A percentile compares a stretch with the other conserved stretches of the same genome.
Evolutionary conservation across 1,139 yeast genomes (phyloP).

Genomic region (Hyphopichia khmerensis): DNA sequence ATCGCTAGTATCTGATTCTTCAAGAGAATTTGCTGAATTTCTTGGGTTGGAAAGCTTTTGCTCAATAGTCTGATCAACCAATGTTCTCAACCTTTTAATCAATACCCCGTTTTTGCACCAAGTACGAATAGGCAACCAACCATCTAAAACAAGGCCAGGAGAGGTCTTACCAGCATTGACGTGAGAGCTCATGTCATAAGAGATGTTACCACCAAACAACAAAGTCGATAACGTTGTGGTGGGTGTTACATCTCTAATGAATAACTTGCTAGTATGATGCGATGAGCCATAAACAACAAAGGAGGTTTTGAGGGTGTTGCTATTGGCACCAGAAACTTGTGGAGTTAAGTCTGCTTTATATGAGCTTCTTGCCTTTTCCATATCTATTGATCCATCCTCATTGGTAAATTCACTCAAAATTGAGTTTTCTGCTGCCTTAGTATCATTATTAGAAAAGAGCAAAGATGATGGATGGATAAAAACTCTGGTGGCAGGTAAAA

Average conservation of each 20-base stretch:
- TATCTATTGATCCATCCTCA: conserved; percentile 41
- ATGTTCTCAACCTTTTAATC: conserved; percentile 61
- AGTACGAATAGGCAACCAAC: conserved; percentile 80
- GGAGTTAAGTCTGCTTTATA: conserved; percentile 37
- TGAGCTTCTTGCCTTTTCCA: conserved; percentile 25
- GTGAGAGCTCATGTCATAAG: conserved; percentile 57
- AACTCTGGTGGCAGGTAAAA: conserved; percentile 61
- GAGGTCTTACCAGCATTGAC: conserved; percentile 40
- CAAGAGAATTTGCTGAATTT: neutral
- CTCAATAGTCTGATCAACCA: conserved; percentile 68
- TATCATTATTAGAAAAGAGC: conserved; percentile 45
- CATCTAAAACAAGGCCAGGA: conserved; percentile 69
- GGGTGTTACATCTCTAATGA: conserved; percentile 76
- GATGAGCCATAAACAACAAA: conserved; percentile 59
- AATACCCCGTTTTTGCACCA: conserved; percentile 95
- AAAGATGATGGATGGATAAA: conserved; percentile 85
- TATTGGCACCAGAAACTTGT: conserved; percentile 19
- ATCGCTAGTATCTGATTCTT: neutral
- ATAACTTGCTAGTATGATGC: conserved; percentile 65
- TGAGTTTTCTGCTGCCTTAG: conserved; percentile 9
- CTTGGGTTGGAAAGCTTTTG: conserved; percentile 40
- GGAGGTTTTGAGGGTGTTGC: conserved; percentile 34
- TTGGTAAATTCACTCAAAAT: conserved; percentile 24
- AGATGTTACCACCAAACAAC: conserved; percentile 75
- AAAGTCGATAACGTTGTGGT: conserved; percentile 67